Percentiles rank a stretch among this genome's conserved stretches.
These are phyloP conservation scores for Elsinoe fawcettii DNA, from an alignment of 2,329 filamentous ascomycete species.

Conservation along the genomic window DNA sequence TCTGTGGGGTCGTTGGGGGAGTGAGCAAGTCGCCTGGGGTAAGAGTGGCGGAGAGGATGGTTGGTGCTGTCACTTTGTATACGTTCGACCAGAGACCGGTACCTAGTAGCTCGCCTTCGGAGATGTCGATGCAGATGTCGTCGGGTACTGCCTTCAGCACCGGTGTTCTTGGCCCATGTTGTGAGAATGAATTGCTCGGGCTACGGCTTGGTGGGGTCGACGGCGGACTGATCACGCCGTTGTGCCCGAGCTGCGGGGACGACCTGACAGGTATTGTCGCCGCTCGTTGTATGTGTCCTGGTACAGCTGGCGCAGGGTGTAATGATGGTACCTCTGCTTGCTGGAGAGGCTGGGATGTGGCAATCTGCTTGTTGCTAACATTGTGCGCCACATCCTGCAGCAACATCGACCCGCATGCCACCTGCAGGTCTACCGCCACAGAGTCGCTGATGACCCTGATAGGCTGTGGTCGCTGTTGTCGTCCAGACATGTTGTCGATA, in stretches of 20 bases:
- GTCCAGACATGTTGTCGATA: conserved; percentile 3
- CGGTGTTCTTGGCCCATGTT: conserved; percentile 7
- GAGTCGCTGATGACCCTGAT: conserved; percentile 3
- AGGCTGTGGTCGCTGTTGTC: conserved; percentile 5
- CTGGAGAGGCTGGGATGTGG: neutral
- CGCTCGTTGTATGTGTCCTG: neutral
- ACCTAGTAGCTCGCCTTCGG: conserved; percentile 27
- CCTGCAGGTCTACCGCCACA: conserved; percentile 5
- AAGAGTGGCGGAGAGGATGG: neutral
- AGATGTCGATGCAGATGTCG: conserved; percentile 22
- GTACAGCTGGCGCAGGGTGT: neutral
- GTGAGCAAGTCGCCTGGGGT: conserved; percentile 14
- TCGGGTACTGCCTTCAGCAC: conserved; percentile 4
- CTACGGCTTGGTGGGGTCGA: conserved; percentile 12
- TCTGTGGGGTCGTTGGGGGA: conserved; percentile 19
- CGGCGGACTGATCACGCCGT: conserved; percentile 12
- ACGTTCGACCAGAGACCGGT: conserved; percentile 32
- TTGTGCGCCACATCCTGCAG: neutral
- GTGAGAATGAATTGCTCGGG: conserved; percentile 5
- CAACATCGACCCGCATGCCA: neutral
- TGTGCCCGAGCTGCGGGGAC: conserved; percentile 6
- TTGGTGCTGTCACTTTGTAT: conserved; percentile 25
- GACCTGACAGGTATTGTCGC: neutral
- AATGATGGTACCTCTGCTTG: neutral
- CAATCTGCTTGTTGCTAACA: neutral